Base-by-base conservation (phyloP, 1,139 yeast species). In the Magnusiomyces fungicola region DNA sequence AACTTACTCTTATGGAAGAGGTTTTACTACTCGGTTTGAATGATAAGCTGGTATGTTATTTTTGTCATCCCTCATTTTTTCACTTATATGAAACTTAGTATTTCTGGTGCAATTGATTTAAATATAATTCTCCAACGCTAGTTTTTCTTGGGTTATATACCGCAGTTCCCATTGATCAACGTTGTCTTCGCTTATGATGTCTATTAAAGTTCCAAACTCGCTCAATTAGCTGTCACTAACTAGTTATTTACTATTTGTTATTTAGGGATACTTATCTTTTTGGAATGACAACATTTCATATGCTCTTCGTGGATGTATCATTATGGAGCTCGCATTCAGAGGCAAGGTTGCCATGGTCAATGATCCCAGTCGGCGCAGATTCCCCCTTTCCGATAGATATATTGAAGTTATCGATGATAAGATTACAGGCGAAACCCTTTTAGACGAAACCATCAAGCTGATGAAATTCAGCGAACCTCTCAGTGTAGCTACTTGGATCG, bases 251-350 rank as follows among this genome's bases (percentile, higher is more conserved):
- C 24, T 12, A n/a, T 14, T 33, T 16, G 37, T 16, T 41, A 12
- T 2, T 16, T 30, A 58, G 68, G 98, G 98, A 5, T 89, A 90
- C 66, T 74, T 92, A 52, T 88, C 97, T 22, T 92, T 92, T 68
- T 92, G 98, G 98, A 94, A 92, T 66, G 99, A 92, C 68, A 90
- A 88, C 66, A 90, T 92, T 52, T 88, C 97, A 27, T 94, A 92
- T 69, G 96, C 97, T 1, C 76, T 92, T 54, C 81, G 99, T 60
- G 99, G 98, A 12, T 86, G 97, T 65, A 92, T 92, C 55, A 65
- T 92, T 52, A 77, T 92, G 68, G 99, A 92, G 67, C 75, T 92
- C 66, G 96, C 97, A 1, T 79, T 92, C 62, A 79, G 97, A 60
- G 90, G 89, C 51, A 85, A 84, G 63, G 88, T 92, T 62, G 76